These are phyloP conservation scores for Saussurea involucrata DNA, from an alignment of 129 eudicot species.

Conservation along the genomic window DNA sequence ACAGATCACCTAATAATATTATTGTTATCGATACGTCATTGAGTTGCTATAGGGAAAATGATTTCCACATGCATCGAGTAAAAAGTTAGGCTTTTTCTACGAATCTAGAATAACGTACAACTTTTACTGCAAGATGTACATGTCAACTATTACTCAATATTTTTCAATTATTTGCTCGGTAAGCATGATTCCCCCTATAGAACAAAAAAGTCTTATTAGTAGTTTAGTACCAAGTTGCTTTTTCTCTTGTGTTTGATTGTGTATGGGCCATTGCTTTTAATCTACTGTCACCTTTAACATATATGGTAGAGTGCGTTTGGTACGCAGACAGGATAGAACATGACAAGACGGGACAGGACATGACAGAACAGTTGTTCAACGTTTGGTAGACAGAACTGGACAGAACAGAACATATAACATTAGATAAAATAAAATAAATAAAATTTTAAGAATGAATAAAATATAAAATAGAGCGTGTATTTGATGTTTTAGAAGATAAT, in stretches of 20 bases:
- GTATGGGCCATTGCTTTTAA: background rate
- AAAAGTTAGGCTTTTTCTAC: background rate
- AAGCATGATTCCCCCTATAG: slow-evolving; percentile 1
- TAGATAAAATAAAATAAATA: no score
- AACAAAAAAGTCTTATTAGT: background rate
- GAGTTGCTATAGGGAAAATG: background rate
- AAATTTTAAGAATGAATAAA: no score
- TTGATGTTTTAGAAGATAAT: no score
- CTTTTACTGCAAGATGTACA: slow-evolving; percentile 1
- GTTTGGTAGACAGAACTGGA: no score
- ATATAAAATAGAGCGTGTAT: no score
- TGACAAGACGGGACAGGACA: no score
- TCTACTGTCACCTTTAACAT: background rate
- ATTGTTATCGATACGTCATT: no score
- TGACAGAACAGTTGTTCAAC: no score
- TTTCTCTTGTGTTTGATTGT: background rate
- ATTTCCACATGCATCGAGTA: background rate
- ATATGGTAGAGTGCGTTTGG: no score
- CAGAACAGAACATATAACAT: no score
- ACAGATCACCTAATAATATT: no score
- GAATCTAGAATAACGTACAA: background rate
- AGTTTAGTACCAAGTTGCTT: slow-evolving; percentile 3
- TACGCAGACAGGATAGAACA: no score
- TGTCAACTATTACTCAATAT: background rate
- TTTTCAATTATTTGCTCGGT: background rate